Evolutionary conservation across 73 alveolate species (phyloP).

Genomic region (Tetrahymena borealis): DNA sequence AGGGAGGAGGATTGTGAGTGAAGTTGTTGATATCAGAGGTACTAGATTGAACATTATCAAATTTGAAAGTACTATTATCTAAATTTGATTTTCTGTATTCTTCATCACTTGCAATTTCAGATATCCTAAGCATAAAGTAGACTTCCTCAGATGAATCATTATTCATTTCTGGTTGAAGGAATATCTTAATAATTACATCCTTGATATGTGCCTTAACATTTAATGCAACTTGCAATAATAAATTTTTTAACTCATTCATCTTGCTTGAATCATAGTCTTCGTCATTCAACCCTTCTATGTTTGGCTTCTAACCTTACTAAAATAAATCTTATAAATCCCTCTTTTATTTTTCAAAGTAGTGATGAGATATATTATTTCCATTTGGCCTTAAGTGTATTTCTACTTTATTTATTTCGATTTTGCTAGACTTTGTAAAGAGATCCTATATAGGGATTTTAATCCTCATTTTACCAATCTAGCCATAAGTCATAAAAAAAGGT

Average conservation of each 20-base stretch:
- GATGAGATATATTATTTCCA: background rate
- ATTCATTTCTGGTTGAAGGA: background rate
- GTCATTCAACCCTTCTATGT: background rate
- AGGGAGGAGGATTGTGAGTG: background rate
- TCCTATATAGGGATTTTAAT: background rate
- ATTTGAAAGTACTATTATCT: background rate
- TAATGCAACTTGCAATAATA: background rate
- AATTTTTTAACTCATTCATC: background rate
- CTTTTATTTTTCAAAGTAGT: background rate
- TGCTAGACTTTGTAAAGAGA: background rate
- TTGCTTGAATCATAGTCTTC: background rate
- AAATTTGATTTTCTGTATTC: background rate
- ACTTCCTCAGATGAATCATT: background rate
- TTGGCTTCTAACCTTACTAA: background rate
- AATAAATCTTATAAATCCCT: too few species aligned
- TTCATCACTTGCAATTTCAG: background rate
- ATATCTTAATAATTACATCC: background rate
- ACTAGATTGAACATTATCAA: background rate
- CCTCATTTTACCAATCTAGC: background rate
- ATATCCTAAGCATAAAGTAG: background rate
- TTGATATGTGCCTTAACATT: background rate
- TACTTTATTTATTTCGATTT: background rate
- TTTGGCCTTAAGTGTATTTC: background rate
- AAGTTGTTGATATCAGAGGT: background rate
- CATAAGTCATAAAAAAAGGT: background rate